phyloP scores from a whole-genome alignment of 108 stramenopile species.

The Skeletonema potamos region DNA sequence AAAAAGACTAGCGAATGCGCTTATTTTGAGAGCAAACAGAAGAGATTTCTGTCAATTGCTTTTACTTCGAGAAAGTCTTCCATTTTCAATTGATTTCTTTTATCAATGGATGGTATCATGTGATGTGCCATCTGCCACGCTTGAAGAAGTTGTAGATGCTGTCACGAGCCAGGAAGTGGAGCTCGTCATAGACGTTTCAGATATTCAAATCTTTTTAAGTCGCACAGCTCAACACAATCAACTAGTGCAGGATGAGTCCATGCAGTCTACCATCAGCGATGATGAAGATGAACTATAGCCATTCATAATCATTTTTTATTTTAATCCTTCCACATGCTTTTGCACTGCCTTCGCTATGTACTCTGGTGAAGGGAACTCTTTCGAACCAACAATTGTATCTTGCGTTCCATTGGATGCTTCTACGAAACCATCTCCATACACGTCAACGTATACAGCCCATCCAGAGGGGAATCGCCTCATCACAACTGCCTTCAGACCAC shows the following conservation, averaged over 20 bases:
- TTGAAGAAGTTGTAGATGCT: conserved; percentile 26
- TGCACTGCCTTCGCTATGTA: conserved; percentile 29
- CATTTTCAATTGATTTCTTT: conserved; percentile 28
- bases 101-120: conserved; percentile 40
- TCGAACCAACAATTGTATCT: neutral
- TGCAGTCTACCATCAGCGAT: neutral
- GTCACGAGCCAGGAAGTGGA: conserved; percentile 21
- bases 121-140: conserved; percentile 12
- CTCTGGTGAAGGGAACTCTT: conserved; percentile 24
- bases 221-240: conserved; percentile 27
- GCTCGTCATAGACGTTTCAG: conserved; percentile 28
- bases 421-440: conserved; percentile 39
- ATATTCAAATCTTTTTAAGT: conserved; percentile 44
- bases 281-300: conserved; percentile 15
- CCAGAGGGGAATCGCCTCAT: conserved; percentile 45
- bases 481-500: conserved; percentile 38
- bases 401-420: neutral
- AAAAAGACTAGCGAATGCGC: conserved; percentile 10
- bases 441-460: conserved; percentile 34
- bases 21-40: conserved; percentile 15
- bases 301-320: neutral
- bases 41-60: conserved; percentile 36
- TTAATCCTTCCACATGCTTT: conserved; percentile 22
- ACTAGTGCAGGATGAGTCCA: neutral
- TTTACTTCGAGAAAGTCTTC: conserved; percentile 19